Percentiles rank a stretch among this genome's conserved stretches.
These are phyloP conservation scores for Magnolia sinica DNA, from an alignment of 164 flowering plant species.

Conservation along the genomic window DNA sequence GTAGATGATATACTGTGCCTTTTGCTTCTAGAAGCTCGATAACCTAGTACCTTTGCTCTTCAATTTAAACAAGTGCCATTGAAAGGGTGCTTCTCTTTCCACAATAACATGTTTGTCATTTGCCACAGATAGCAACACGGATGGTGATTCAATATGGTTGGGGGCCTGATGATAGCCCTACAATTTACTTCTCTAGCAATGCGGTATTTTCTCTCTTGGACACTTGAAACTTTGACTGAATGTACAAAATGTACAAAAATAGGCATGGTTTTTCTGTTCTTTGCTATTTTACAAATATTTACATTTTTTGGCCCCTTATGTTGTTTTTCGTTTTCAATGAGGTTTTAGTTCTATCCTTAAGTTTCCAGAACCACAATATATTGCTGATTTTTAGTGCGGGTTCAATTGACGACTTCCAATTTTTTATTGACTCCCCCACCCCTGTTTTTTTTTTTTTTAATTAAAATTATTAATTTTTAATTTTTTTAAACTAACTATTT, in stretches of 20 bases:
- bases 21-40: not conserved
- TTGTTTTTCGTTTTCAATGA: too few species aligned
- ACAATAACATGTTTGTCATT: conserved; percentile 12
- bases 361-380: too few species aligned
- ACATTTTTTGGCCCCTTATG: too few species aligned
- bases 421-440: too few species aligned
- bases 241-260: too few species aligned
- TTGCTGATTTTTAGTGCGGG: too few species aligned
- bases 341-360: too few species aligned
- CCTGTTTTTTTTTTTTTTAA: too few species aligned
- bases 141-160: conserved; percentile 99
- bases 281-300: too few species aligned
- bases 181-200: conserved; percentile 61
- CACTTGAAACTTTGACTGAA: not conserved
- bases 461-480: too few species aligned
- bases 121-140: conserved; percentile 87
- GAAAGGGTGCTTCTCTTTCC: not conserved
- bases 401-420: too few species aligned
- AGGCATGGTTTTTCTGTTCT: not conserved
- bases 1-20: conserved; percentile 28
- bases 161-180: conserved; percentile 89
- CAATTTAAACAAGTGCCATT: not conserved
- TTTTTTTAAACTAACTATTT: too few species aligned
- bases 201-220: conserved; percentile 45
- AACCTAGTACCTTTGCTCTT: not conserved